These are phyloP conservation scores for Penicillium soppii DNA, from an alignment of 495 filamentous ascomycete species.

Conservation along the genomic window DNA sequence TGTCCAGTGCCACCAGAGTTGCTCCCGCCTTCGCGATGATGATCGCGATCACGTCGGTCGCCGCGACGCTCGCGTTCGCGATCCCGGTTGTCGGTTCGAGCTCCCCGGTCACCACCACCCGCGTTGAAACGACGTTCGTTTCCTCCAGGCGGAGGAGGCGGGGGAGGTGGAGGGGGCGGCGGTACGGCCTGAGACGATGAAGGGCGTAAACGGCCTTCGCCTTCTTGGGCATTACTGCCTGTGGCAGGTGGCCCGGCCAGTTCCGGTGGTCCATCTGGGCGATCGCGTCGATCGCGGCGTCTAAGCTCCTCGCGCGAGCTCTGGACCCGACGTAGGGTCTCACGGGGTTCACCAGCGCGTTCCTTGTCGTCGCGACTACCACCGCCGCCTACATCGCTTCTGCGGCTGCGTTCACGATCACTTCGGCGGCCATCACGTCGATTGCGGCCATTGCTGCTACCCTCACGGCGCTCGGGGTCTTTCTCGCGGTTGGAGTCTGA, in stretches of 20 bases:
- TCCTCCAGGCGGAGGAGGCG: constrained; percentile 31
- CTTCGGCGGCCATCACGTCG: constrained; percentile 35
- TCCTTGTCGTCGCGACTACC: constrained; percentile 35
- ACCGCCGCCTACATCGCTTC: constrained; percentile 34
- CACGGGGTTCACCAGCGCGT: constrained; percentile 27
- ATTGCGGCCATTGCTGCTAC: constrained; percentile 18
- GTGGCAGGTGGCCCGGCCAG: constrained; percentile 13
- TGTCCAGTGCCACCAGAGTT: constrained; percentile 30
- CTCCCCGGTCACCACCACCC: constrained; percentile 36
- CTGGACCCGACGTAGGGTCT: constrained; percentile 32
- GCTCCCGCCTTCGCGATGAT: constrained; percentile 29
- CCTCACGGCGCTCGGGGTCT: constrained; percentile 33
- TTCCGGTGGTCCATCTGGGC: constrained; percentile 19
- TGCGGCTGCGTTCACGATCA: constrained; percentile 42
- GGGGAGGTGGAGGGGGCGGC: constrained; percentile 33
- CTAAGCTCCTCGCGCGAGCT: constrained; percentile 41
- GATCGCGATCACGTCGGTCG: constrained; percentile 43
- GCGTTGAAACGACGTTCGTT: constrained; percentile 39
- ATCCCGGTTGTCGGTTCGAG: constrained; percentile 34
- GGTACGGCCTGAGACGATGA: constrained; percentile 38
- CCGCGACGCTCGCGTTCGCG: constrained; percentile 41
- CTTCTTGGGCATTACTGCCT: constrained; percentile 22
- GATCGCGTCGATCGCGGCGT: constrained; percentile 44
- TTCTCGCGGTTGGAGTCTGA: constrained; percentile 17
- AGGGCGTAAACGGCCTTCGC: constrained; percentile 42